Evolutionary conservation across 306 rosid genomes (phyloP), one percentile per base, ranked within the genome.

Genomic region (Trifolium repens): DNA sequence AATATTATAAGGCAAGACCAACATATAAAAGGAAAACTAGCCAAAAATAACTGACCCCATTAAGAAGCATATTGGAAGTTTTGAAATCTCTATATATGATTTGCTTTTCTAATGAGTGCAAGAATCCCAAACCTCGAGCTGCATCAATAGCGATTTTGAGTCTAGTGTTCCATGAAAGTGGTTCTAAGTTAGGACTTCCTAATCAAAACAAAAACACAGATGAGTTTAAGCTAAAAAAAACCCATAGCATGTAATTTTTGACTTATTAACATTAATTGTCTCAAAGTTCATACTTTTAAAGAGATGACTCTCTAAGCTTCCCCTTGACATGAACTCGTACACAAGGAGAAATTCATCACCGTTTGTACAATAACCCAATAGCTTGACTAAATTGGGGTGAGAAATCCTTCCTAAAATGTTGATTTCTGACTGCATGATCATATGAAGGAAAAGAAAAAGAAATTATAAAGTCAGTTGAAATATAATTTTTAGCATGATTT

Each of bases 251-350:
- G 35, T 19, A 37, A 44, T 5, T 47, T 59, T 54, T 40, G 2
- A 4, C 26, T 42, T 67, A 58, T 54, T 64, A n/a, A 71, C 19
- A 39, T 81, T 8, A 27, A 7, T 47, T 47, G 57, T 72, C 66
- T 57, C 3, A 64, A 69, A 75, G 50, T 71, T 75, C 89, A 14
- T 90, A 94, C 98, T 87, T 89, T 94, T 77, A 68, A 94, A 91
- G 19, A 94, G 96, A 81, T 91, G 96, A 73, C 80, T 87, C 87
- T 94, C 97, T 89, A 94, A 86, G 87, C 97, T 94, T 65, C 98
- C 98, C 77, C 39, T 88, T 55, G 79, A 83, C 96, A 94, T 81
- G 84, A 84, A 94, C 84, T 94, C 97, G 54, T 94, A 94, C 46
- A 91, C 96, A 78, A 94, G 98, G 9, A 94, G 98, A 47, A 94